Base-by-base conservation (phyloP, 352 stramenopile genomes). In the Thalassiosira exigua region DNA sequence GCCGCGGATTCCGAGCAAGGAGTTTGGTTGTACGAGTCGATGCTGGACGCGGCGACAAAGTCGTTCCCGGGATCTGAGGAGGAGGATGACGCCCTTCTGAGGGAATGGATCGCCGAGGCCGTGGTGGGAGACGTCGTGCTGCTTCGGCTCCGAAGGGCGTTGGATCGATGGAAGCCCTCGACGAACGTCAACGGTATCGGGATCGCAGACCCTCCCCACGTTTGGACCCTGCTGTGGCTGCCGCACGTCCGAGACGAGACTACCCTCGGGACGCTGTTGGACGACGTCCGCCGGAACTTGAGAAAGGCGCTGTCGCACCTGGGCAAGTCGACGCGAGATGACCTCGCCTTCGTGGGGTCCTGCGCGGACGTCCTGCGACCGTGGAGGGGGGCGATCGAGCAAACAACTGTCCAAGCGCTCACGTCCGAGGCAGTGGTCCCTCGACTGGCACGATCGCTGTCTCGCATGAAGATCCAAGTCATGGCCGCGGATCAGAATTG, bases 201-300 rank as follows among this genome's bases (percentile, higher is more conserved):
- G n/a, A 36, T 80, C 22, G 26, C 27, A 27, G 61, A 87, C 56
- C 73, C 73, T 2, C 50, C 89, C 17, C 69, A 91, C 80, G 24
- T 69, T 2, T 91, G 82, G 84, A 82, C 91, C 32, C 36, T 92
- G 27, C 87, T 82, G 27, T 92, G 87, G 87, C 44, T 92, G 22
- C 78, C 74, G n/a, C 75, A 91, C 72, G 77, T 93, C 2, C 76
- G 84, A 50, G 53, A 85, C 58, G 67, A 65, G 17, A 66, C 69
- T 2, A 65, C 82, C 4, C 29, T 91, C 3, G 72, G 81, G 22
- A 79, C 70, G 17, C 53, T 93, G 5, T n/a, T 91, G 2, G 29
- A 72, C 33, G 86, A 93, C 50, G 81, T 87, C 26, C 73, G 77
- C 56, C 54, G 78, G 36, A 91, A 86, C 36, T 30, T 91, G 29